These are phyloP conservation scores for Beauveria scarabaeidicola DNA, from an alignment of 2,329 filamentous ascomycete species.

Conservation along the genomic window DNA sequence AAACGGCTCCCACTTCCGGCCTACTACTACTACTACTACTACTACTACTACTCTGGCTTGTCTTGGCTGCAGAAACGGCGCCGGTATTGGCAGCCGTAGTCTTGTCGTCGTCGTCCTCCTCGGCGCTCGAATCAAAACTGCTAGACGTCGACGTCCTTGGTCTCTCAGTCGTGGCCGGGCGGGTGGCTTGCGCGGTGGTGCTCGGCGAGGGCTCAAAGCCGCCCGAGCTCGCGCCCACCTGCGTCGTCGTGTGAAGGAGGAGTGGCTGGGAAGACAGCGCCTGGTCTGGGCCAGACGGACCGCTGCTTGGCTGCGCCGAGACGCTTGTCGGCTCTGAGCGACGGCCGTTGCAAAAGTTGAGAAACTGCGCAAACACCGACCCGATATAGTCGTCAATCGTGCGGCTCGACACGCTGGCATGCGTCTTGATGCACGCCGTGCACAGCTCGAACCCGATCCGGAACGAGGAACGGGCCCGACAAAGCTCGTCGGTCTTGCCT, in stretches of 20 bases:
- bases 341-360: constrained; percentile 34
- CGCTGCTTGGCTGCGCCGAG: background rate
- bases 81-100: no score
- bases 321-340: constrained; percentile 12
- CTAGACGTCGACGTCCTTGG: no score
- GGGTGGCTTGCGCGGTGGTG: background rate
- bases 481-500: constrained; percentile 42
- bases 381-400: constrained; percentile 25
- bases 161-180: no score
- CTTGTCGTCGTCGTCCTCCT: no score
- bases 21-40: no score
- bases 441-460: constrained; percentile 28
- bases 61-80: no score
- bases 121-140: no score
- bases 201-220: constrained; percentile 12
- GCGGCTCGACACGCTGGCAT: constrained; percentile 12
- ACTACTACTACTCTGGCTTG: no score
- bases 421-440: constrained; percentile 29
- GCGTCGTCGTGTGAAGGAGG: constrained; percentile 19
- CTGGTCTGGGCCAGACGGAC: constrained; percentile 16
- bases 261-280: constrained; percentile 17
- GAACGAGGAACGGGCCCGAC: constrained; percentile 35
- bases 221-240: constrained; percentile 17
- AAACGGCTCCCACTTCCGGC: no score
- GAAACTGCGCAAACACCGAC: constrained; percentile 34